Evolutionary conservation across 2,329 filamentous ascomycete species (phyloP), one percentile per base, ranked within the genome.

Genomic region (Pseudogymnoascus sp.): DNA sequence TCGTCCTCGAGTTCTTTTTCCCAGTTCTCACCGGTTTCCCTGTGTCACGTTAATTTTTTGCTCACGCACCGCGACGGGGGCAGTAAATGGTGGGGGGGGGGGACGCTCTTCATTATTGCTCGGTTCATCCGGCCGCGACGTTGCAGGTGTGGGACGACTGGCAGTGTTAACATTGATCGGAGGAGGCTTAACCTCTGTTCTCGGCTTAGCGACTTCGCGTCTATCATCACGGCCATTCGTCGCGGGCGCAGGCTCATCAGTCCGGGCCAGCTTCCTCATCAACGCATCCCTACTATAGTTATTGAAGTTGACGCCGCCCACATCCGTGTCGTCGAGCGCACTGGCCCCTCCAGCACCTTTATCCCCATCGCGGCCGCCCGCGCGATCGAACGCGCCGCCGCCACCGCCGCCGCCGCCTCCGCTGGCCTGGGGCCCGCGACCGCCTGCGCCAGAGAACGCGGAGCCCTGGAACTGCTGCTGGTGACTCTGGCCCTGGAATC

Each of bases 271-370:
- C 80, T 97, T 97, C 77, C 91, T 87, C 94, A 99, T 99, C 78
- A 99, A 87, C 73, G 92, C 91, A 80, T 97, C 92, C 78, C 94
- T 91, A 82, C 91, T 96, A 81, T 96, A 97, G 77, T 97, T 97
- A 83, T 92, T 96, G 88, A 97, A 97, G 79, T 97, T 97, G 77
- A 99, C 93, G 73, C 94, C 94, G 60, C 90, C 91, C 74, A 99
- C 94, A 76, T 99, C 94, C 66, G 92, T 96, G 74, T 99, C 94
- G 77, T 99, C 94, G 61, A 99, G 81, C 71, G 94, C 94, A 78
- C 92, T 96, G 59, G 93, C 93, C 69, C 92, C 92, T 65, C 90
- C 90, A 52, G 90, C 85, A 68, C 85, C 84, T 77, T 97, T 96
- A 72, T 96, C 91, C 74, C 87, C 91, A 72, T 96, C 91, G 70